Evolutionary conservation across 179 eudicot species (phyloP).

Genomic region (Sideroxylon spinosum): DNA sequence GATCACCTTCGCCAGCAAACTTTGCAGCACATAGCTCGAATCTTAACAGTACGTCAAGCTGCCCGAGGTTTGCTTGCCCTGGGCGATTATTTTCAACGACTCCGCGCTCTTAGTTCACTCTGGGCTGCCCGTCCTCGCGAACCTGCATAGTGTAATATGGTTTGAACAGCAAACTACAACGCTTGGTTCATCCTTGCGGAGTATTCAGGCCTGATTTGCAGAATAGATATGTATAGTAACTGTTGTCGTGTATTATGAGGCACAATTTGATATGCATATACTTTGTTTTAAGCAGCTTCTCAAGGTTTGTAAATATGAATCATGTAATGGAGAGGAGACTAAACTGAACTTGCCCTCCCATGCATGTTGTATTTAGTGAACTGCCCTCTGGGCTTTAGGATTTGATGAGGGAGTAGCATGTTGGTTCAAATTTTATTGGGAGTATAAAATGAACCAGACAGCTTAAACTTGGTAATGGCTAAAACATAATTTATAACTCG

Average conservation of each 20-base stretch:
- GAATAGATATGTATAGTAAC: not conserved
- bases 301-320: not conserved
- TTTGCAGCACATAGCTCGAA: conserved; percentile 53
- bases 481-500: too few species aligned
- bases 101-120: conserved; percentile 66
- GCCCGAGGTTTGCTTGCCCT: conserved; percentile 74
- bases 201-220: not conserved
- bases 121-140: conserved; percentile 75
- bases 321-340: not conserved
- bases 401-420: not conserved
- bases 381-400: not conserved
- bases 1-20: conserved; percentile 86
- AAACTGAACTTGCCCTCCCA: too few species aligned
- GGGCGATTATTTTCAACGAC: conserved; percentile 83
- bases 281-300: not conserved
- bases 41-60: conserved; percentile 62
- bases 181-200: not conserved
- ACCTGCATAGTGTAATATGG: conserved; percentile 11
- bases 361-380: not conserved
- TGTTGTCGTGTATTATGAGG: not conserved
- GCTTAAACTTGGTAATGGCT: too few species aligned
- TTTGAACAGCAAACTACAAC: not conserved
- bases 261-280: not conserved
- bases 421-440: not conserved
- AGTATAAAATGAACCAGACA: too few species aligned